These are phyloP conservation scores for Alternaria sp. DNA, from an alignment of 2,329 filamentous ascomycete genomes.

Conservation along the genomic window DNA sequence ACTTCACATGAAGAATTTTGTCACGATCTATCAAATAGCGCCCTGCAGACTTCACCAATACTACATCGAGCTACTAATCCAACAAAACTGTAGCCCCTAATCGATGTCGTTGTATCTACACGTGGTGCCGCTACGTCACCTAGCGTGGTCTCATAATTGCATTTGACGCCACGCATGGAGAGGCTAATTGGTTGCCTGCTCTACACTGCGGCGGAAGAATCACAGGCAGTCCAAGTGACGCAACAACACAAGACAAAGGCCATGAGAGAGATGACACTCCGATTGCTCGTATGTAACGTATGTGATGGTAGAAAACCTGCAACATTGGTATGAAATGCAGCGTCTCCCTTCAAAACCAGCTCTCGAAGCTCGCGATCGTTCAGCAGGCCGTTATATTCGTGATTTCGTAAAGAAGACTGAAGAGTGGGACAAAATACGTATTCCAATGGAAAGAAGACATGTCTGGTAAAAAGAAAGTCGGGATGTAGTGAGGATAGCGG, in stretches of 20 bases:
- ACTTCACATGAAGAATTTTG: neutral
- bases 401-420: neutral
- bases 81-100: rapidly evolving
- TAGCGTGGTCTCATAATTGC: neutral
- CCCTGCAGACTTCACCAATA: neutral
- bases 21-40: neutral
- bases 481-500: neutral
- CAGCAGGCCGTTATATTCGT: neutral
- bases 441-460: neutral
- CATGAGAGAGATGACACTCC: neutral
- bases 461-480: neutral
- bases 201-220: neutral
- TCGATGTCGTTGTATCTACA: neutral
- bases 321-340: neutral
- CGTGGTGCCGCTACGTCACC: neutral
- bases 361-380: neutral
- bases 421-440: neutral
- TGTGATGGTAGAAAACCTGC: neutral
- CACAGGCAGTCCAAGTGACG: neutral
- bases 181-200: neutral
- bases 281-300: neutral
- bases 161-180: too few species aligned
- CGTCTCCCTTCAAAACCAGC: neutral
- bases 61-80: neutral
- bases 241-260: neutral